phyloP scores from a whole-genome alignment of 1,284 basidiomycete genomes.

The Xerocomus minutiporus region DNA sequence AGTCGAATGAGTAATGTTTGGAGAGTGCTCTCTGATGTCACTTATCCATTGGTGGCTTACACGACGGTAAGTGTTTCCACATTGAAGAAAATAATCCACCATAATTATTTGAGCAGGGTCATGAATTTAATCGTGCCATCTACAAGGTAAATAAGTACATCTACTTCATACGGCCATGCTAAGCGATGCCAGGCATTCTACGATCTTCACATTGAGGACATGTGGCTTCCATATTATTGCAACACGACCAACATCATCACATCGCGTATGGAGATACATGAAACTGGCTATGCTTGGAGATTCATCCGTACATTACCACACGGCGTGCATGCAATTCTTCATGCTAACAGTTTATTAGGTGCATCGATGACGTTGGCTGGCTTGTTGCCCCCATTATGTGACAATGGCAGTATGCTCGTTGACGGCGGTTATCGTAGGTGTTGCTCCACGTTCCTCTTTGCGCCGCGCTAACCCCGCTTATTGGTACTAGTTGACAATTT shows the following conservation, averaged over 20 bases:
- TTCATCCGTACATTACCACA: conserved; percentile 62
- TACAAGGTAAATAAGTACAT: conserved; percentile 57
- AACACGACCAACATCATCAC: conserved; percentile 99
- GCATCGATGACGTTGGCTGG: conserved; percentile 98
- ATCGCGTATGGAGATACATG: conserved; percentile 95
- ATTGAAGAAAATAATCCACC: conserved; percentile 16
- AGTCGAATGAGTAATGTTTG: conserved; percentile 92
- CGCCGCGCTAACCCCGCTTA: conserved; percentile 5
- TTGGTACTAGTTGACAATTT: conserved; percentile 76
- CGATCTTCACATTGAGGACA: conserved; percentile 95
- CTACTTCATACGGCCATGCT: conserved; percentile 1
- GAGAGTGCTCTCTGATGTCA: conserved; percentile 92
- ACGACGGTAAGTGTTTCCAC: conserved; percentile 70
- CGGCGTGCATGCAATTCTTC: neutral
- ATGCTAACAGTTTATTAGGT: conserved; percentile 40
- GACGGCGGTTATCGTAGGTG: conserved; percentile 87
- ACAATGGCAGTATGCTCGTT: conserved; percentile 91
- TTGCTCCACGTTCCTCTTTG: neutral
- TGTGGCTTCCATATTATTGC: conserved; percentile 99
- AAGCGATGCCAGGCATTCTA: conserved; percentile 68
- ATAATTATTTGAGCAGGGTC: conserved; percentile 51
- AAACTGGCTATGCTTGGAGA: conserved; percentile 92
- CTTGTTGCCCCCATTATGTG: conserved; percentile 89
- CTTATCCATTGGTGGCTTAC: conserved; percentile 96
- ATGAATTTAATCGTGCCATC: conserved; percentile 84